Conservation (phyloP, 345 rosid species). For the Luvunga scandens region DNA sequence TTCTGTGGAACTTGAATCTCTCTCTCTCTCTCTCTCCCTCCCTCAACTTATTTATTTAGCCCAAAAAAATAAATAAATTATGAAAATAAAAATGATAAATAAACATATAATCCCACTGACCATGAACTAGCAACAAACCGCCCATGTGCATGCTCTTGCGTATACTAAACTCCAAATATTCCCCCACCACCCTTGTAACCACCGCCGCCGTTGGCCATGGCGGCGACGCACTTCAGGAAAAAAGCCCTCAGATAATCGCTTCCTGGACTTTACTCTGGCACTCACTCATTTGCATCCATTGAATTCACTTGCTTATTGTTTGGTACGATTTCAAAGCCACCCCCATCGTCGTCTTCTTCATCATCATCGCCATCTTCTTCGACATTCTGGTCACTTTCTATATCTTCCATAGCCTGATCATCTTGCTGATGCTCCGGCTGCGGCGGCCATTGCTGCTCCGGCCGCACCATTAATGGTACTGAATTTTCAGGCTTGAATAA, state of each 20-base stretch:
- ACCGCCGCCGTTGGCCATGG: not conserved
- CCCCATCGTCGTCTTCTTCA: constrained; percentile 18
- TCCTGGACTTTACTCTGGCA: not conserved
- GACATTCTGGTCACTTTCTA: constrained; percentile 1
- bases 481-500: constrained; percentile 28
- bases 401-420: constrained; percentile 11
- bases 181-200: not conserved
- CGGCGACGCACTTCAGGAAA: constrained; percentile 1
- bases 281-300: constrained; percentile 22
- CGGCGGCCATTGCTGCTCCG: constrained; percentile 76
- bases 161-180: constrained; percentile 17
- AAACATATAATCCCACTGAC: constrained; percentile 21
- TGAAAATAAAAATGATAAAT: constrained; percentile 11
- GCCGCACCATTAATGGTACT: constrained; percentile 55
- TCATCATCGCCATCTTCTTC: constrained; percentile 24
- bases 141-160: constrained; percentile 16
- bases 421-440: constrained; percentile 8
- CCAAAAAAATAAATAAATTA: constrained; percentile 25
- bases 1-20: not conserved
- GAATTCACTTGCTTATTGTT: constrained; percentile 30
- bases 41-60: constrained; percentile 19
- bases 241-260: not conserved
- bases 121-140: constrained; percentile 11
- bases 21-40: constrained; percentile 2
- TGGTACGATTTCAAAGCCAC: constrained; percentile 56